Conservation (phyloP, 257 asterid genomes). For the Plantago major region DNA sequence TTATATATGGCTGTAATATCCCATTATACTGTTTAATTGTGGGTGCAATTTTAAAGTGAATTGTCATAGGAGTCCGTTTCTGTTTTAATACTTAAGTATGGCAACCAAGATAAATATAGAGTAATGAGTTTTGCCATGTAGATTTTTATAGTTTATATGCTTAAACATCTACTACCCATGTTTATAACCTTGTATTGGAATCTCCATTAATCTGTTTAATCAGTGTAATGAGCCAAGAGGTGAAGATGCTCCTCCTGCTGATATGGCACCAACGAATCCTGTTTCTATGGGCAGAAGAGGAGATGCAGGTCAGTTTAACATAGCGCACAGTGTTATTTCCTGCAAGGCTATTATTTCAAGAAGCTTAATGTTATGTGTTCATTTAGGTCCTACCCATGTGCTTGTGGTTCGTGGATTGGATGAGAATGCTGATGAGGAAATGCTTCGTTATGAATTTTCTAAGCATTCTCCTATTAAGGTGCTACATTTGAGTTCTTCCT, state of each 20-base stretch:
- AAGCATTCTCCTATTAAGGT: conserved; percentile 98
- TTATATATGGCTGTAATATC: too few relatives aligned
- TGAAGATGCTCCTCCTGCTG: conserved; percentile 98
- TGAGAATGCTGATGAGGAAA: conserved; percentile 98
- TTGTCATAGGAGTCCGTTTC: too few relatives aligned
- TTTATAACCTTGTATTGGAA: background rate
- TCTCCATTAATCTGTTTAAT: conserved; percentile 20
- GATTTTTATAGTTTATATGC: conserved; percentile 7
- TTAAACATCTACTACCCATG: background rate
- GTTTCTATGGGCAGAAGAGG: conserved; percentile 72
- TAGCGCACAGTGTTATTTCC: background rate
- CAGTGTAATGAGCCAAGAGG: conserved; percentile 94
- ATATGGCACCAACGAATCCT: conserved; percentile 71
- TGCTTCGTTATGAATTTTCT: conserved; percentile 96
- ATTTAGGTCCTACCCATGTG: conserved; percentile 92
- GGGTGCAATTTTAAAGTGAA: too few relatives aligned
- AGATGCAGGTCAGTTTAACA: conserved; percentile 58
- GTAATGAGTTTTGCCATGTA: too few relatives aligned
- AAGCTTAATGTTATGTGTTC: conserved; percentile 19
- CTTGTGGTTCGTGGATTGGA: conserved; percentile 98
- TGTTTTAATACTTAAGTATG: too few relatives aligned
- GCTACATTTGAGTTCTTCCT: conserved; percentile 2
- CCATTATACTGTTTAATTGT: too few relatives aligned
- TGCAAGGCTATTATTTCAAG: conserved; percentile 11
- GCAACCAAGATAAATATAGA: too few relatives aligned